Conservation (phyloP, 305 asterid genomes). For the Lippia alba region DNA sequence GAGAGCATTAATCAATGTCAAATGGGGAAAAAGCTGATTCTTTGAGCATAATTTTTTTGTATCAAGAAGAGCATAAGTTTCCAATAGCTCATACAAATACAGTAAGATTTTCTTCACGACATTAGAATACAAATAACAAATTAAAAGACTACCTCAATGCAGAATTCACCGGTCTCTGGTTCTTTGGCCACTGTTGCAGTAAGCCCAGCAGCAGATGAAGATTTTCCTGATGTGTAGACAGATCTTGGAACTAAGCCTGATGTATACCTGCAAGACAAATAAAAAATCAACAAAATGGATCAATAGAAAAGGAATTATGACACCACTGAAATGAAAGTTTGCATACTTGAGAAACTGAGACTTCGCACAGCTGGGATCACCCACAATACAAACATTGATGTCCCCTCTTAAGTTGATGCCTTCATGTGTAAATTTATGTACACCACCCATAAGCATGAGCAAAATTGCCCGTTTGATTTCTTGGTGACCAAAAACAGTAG, state of each 20-base stretch:
- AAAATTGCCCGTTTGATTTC: constrained; percentile 94
- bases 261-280: constrained; percentile 63
- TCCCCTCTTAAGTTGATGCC: constrained; percentile 98
- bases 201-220: constrained; percentile 97
- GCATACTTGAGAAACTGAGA: constrained; percentile 93
- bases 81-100: constrained; percentile 5
- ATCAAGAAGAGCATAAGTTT: background rate
- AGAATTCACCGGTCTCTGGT: constrained; percentile 98
- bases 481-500: constrained; percentile 89
- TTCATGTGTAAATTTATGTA: constrained; percentile 92
- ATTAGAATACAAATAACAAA: constrained; percentile 3
- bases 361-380: constrained; percentile 99
- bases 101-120: background rate
- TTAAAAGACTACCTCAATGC: constrained; percentile 73
- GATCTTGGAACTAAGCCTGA: constrained; percentile 91
- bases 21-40: background rate
- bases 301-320: constrained; percentile 26
- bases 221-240: constrained; percentile 96
- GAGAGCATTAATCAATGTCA: constrained; percentile 34
- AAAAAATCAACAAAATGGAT: constrained; percentile 9
- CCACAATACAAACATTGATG: constrained; percentile 94
- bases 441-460: constrained; percentile 95
- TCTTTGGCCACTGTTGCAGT: constrained; percentile 99
- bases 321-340: constrained; percentile 8
- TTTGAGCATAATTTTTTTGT: no score